Percentiles rank a stretch among this genome's conserved stretches.
Conservation (phyloP, 2,329 filamentous ascomycete species). For the Ascosphaera pollenicola region DNA sequence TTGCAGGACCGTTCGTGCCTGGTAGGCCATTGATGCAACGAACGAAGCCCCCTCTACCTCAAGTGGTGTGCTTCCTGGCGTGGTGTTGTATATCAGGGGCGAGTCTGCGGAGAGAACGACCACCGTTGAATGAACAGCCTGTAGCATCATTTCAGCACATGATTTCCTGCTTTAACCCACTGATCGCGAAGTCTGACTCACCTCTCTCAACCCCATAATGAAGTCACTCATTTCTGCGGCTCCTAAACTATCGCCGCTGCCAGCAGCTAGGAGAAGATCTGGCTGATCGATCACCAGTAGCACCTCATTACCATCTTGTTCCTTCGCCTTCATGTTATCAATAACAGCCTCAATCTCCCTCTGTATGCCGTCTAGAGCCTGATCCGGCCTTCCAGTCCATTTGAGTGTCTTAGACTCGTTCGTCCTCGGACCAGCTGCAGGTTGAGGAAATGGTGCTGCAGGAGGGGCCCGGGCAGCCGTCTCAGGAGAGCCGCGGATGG, state of each 20-base stretch:
- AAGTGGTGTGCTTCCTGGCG: slow-evolving; percentile 35
- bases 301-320: slow-evolving; percentile 12
- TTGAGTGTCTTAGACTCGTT: slow-evolving; percentile 9
- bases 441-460: slow-evolving; percentile 2
- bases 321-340: slow-evolving; percentile 9
- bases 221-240: slow-evolving; percentile 29
- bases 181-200: slow-evolving; percentile 19
- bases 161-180: not conserved
- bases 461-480: slow-evolving; percentile 3
- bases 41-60: slow-evolving; percentile 53
- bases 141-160: not conserved
- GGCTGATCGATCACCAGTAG: slow-evolving; percentile 45
- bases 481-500: slow-evolving; percentile 6
- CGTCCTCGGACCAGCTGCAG: slow-evolving; percentile 3
- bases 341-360: slow-evolving; percentile 14
- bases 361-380: slow-evolving; percentile 14
- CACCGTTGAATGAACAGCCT: slow-evolving; percentile 43
- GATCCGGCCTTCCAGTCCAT: slow-evolving; percentile 4
- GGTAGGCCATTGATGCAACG: slow-evolving; percentile 48
- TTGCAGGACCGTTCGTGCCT: slow-evolving; percentile 47
- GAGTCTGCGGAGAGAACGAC: slow-evolving; percentile 50
- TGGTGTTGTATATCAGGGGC: slow-evolving; percentile 36
- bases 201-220: slow-evolving; percentile 39
- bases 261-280: slow-evolving; percentile 41
- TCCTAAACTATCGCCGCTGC: slow-evolving; percentile 21